Percentiles rank a stretch among this genome's conserved stretches.
Evolutionary conservation across 2,329 filamentous ascomycete species (phyloP).

Genomic region (Paecilomyces variotii): DNA sequence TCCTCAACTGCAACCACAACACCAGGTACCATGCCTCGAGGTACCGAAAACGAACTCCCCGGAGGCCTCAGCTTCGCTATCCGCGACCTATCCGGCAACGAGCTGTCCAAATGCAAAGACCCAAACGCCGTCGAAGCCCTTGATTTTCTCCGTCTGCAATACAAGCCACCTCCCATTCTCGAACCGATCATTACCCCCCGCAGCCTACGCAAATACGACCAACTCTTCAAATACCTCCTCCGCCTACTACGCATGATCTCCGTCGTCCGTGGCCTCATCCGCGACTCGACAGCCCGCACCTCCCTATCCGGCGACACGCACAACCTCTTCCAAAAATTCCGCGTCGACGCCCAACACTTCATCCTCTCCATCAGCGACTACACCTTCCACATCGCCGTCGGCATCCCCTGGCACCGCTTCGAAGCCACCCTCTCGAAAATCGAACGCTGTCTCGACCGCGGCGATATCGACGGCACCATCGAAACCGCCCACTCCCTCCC

Average conservation of each 20-base stretch:
- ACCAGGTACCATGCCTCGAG: not conserved
- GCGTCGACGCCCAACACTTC: constrained; percentile 73
- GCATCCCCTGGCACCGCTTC: constrained; percentile 64
- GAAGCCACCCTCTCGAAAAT: constrained; percentile 57
- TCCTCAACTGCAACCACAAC: constrained; percentile 5
- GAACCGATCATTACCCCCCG: constrained; percentile 63
- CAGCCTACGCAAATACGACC: constrained; percentile 72
- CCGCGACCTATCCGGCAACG: constrained; percentile 66
- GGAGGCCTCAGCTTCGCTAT: constrained; percentile 76
- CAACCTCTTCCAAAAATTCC: constrained; percentile 52
- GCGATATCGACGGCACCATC: constrained; percentile 39
- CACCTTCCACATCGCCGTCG: constrained; percentile 71
- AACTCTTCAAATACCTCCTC: constrained; percentile 71
- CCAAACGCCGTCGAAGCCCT: constrained; percentile 75
- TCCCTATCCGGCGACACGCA: constrained; percentile 26
- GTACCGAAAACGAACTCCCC: constrained; percentile 42
- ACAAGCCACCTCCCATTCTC: constrained; percentile 66
- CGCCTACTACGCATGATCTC: constrained; percentile 72
- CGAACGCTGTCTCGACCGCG: constrained; percentile 47
- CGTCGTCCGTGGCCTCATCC: constrained; percentile 59
- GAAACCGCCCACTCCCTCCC: constrained; percentile 54
- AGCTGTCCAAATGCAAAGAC: constrained; percentile 77
- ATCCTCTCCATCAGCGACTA: constrained; percentile 65
- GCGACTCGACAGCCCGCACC: constrained; percentile 41
- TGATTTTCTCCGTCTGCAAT: constrained; percentile 86